These are phyloP conservation scores for Phytophthora nicotianae DNA, from an alignment of 352 stramenopile genomes.

Conservation along the genomic window DNA sequence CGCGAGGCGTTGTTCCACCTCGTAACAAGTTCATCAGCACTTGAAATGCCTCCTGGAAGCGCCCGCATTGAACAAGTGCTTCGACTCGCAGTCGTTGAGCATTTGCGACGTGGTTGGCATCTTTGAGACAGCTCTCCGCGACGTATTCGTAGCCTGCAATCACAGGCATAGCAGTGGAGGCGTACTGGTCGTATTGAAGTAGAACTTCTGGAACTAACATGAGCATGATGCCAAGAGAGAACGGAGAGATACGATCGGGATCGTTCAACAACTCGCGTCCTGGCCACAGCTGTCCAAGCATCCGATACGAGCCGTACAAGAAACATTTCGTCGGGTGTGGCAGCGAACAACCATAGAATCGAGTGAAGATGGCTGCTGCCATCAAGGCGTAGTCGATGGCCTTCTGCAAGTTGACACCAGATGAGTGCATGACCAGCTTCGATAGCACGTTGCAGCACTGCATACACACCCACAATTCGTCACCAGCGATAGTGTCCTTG, in stretches of 20 bases:
- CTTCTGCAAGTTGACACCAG: slow-evolving; percentile 36
- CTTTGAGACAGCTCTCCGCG: slow-evolving; percentile 46
- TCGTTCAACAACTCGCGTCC: slow-evolving; percentile 55
- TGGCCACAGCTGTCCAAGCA: slow-evolving; percentile 64
- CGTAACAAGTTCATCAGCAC: slow-evolving; percentile 39
- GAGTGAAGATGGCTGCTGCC: slow-evolving; percentile 59
- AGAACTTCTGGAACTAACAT: slow-evolving; percentile 54
- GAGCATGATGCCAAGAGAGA: slow-evolving; percentile 46
- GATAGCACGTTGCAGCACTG: slow-evolving; percentile 55
- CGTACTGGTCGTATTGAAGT: slow-evolving; percentile 55
- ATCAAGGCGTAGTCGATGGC: slow-evolving; percentile 70
- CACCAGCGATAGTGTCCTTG: slow-evolving; percentile 44
- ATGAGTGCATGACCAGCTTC: slow-evolving; percentile 64
- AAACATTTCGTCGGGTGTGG: slow-evolving; percentile 63
- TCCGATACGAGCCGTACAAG: slow-evolving; percentile 62
- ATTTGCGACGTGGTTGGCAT: slow-evolving; percentile 57
- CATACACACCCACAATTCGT: slow-evolving; percentile 62
- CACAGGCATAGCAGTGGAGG: slow-evolving; percentile 56
- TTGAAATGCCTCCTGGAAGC: slow-evolving; percentile 56
- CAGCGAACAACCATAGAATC: slow-evolving; percentile 63
- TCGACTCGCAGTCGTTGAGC: slow-evolving; percentile 53
- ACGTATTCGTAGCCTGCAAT: slow-evolving; percentile 63
- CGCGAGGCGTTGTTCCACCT: slow-evolving; percentile 21
- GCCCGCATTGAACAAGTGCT: slow-evolving; percentile 54
- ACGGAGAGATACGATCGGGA: slow-evolving; percentile 41